Evolutionary conservation across 305 asterid genomes (phyloP), one percentile per base, ranked within the genome.

Genomic region (Withania somnifera): DNA sequence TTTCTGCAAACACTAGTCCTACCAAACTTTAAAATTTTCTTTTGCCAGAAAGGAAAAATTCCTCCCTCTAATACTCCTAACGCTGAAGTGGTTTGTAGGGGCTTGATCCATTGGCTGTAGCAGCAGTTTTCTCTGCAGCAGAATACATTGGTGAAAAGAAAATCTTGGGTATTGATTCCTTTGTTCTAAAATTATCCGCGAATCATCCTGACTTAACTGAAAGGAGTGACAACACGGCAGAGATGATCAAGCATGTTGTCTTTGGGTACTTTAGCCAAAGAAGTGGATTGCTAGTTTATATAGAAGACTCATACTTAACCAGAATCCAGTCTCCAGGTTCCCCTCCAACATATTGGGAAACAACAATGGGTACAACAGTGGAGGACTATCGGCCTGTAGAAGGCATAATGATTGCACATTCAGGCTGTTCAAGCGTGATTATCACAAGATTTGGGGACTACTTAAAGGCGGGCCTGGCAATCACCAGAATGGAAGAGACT

Each of bases 251-350:
- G 82, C 97, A 94, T 83, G 89, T 89, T 13, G 78, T 90, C 40
- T 85, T 90, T 6, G 97, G 97, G 50, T 92, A 91, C 90, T 94
- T 94, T 80, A 91, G 94, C 92, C 97, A 92, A 83, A 87, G 90
- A 84, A 92, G 90, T 73, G 97, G 97, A 24, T 71, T 94, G 71
- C 91, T 94, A 5, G 87, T 91, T 40, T 84, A 83, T 85, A 78
- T 94, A 13, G 97, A 94, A 75, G 97, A 94, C 92, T 94, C 98
- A 0, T 94, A 91, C 90, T 63, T 91, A 30, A 94, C 97, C 69
- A 83, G 97, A 80, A 88, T 94, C 32, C 98, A 94, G 76, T 84
- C 92, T 52, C 97, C 97, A 0, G 97, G 97, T 34, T 91, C 89
- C 15, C 91, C 77, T 8, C 94, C 97, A 57, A 88, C 90, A 0